A percentile compares a stretch with the other conserved stretches of the same genome.
Evolutionary conservation across 164 flowering plant species (phyloP).

Genomic region (Amborella trichopoda): DNA sequence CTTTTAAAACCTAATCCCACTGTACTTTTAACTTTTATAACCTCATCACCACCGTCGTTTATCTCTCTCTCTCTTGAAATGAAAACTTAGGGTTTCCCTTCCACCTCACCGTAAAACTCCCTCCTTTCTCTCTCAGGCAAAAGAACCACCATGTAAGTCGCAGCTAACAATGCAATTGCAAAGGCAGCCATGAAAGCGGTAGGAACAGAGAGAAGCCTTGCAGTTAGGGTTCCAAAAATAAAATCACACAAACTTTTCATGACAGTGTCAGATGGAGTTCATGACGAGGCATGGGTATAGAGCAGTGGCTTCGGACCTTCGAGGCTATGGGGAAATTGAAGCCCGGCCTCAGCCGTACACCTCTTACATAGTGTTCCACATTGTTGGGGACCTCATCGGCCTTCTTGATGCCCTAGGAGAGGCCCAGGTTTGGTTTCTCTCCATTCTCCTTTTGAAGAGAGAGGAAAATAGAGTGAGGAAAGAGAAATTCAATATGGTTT

Average conservation of each 20-base stretch:
- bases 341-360: constrained; percentile 32
- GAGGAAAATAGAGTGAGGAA: no score
- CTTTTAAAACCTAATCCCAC: no score
- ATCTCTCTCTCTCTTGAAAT: no score
- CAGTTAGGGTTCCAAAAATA: constrained; percentile 52
- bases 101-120: no score
- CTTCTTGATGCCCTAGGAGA: constrained; percentile 36
- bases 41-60: no score
- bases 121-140: constrained; percentile 21
- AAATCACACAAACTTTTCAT: constrained; percentile 57
- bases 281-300: constrained; percentile 48
- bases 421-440: no score
- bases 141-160: constrained; percentile 31
- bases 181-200: constrained; percentile 57
- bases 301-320: constrained; percentile 62
- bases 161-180: constrained; percentile 14
- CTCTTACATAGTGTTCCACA: constrained; percentile 38
- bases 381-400: constrained; percentile 60
- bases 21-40: no score
- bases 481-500: no score
- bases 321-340: constrained; percentile 72
- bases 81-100: no score
- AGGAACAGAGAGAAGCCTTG: constrained; percentile 75
- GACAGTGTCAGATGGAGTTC: no score
- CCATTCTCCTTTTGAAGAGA: no score